phyloP scores from a whole-genome alignment of 176 grass and related monocot genomes.

The Musa troglodytarum region DNA sequence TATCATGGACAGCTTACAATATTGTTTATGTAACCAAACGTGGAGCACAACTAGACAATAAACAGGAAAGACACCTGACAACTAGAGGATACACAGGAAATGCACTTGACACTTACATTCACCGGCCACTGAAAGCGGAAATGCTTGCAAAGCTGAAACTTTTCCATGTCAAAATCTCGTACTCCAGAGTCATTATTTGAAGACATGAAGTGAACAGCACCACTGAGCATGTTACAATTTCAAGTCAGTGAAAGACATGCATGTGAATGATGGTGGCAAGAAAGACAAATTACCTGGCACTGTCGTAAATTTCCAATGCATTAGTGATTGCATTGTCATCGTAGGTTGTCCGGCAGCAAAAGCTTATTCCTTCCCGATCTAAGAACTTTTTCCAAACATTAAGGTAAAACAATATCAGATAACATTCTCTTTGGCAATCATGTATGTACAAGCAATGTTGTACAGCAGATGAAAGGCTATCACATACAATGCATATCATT shows the following conservation, averaged over 20 bases:
- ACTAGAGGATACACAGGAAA: constrained; percentile 36
- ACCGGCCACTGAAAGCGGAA: constrained; percentile 76
- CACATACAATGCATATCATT: no score
- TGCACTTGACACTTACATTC: constrained; percentile 53
- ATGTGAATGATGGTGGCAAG: neutral
- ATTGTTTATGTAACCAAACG: no score
- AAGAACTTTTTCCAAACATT: constrained; percentile 41
- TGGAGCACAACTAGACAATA: constrained; percentile 10
- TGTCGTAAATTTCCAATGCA: constrained; percentile 75
- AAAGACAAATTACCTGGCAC: constrained; percentile 35
- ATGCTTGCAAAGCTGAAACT: constrained; percentile 70
- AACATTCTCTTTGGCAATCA: neutral
- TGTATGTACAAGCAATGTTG: neutral
- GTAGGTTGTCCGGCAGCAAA: constrained; percentile 69
- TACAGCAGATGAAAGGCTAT: neutral
- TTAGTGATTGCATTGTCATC: constrained; percentile 92
- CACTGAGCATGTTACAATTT: constrained; percentile 35
- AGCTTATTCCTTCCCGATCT: constrained; percentile 66
- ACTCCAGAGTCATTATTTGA: constrained; percentile 88
- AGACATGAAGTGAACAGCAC: constrained; percentile 49
- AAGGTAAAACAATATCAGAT: no score
- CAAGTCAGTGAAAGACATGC: constrained; percentile 22
- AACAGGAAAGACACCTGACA: constrained; percentile 60
- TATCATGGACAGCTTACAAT: constrained; percentile 18
- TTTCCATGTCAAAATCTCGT: constrained; percentile 77